Evolutionary conservation across 2,329 filamentous ascomycete species (phyloP).

Genomic region (Colletotrichum cordylinicola): DNA sequence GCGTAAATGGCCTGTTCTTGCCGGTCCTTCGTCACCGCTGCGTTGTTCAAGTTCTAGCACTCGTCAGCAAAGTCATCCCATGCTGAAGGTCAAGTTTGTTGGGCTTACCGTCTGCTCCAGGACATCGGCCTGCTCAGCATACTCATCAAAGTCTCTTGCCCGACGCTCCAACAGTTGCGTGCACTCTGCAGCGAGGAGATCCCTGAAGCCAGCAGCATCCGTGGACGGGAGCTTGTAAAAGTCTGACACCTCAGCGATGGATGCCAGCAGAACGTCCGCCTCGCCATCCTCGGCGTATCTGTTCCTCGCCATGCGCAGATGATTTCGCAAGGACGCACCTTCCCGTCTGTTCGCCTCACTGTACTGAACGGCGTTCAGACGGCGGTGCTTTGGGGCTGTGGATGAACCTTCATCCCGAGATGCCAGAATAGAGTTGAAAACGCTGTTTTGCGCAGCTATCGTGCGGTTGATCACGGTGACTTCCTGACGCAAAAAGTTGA

Average conservation of each 20-base stretch:
- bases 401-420: background rate
- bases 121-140: slow-evolving; percentile 27
- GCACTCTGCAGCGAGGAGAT: slow-evolving; percentile 44
- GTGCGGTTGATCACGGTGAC: slow-evolving; percentile 41
- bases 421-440: slow-evolving; percentile 31
- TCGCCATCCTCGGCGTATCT: slow-evolving; percentile 3
- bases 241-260: slow-evolving; percentile 15
- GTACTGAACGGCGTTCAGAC: slow-evolving; percentile 22
- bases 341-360: slow-evolving; percentile 3
- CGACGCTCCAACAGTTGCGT: slow-evolving; percentile 41
- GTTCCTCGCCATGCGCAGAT: background rate
- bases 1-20: slow-evolving; percentile 55
- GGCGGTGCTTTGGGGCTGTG: slow-evolving; percentile 14
- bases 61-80: background rate
- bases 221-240: slow-evolving; percentile 23
- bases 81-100: background rate
- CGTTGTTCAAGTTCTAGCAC: slow-evolving; percentile 36
- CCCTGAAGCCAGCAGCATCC: slow-evolving; percentile 22
- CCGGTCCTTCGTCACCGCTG: slow-evolving; percentile 46
- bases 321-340: background rate
- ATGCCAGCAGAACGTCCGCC: background rate
- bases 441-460: slow-evolving; percentile 35
- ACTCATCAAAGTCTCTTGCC: slow-evolving; percentile 32
- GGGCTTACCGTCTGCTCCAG: slow-evolving; percentile 31
- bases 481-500: slow-evolving; percentile 47